A percentile compares a stretch with the other conserved stretches of the same genome.
These are phyloP conservation scores for Raphanus raphanistrum DNA, from an alignment of 345 rosid species.

Conservation along the genomic window DNA sequence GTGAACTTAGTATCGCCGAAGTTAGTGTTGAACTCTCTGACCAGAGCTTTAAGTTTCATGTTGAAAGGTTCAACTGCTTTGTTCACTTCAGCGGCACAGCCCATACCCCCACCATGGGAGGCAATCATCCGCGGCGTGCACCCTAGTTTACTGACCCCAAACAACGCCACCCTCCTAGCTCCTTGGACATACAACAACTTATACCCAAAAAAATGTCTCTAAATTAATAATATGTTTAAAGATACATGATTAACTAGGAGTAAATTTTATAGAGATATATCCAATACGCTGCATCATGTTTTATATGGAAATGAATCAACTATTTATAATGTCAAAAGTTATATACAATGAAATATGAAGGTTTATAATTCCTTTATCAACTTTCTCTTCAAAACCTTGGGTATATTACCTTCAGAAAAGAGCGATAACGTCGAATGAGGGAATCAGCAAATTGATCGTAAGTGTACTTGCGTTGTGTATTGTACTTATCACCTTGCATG, in stretches of 20 bases:
- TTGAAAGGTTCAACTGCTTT: slow-evolving; percentile 41
- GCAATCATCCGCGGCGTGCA: slow-evolving; percentile 40
- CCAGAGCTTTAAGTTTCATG: slow-evolving; percentile 31
- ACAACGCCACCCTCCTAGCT: slow-evolving; percentile 45
- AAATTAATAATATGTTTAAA: background rate
- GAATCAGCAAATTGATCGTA: slow-evolving; percentile 33
- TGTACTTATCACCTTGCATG: slow-evolving; percentile 36
- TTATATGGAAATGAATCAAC: background rate
- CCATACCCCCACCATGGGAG: slow-evolving; percentile 24
- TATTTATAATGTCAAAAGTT: background rate
- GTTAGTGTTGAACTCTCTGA: slow-evolving; percentile 35
- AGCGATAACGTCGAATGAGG: slow-evolving; percentile 28
- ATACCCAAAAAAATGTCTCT: background rate
- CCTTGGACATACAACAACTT: slow-evolving; percentile 32
- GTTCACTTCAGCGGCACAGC: slow-evolving; percentile 36
- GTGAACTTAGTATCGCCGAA: slow-evolving; percentile 38
- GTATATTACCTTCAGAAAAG: slow-evolving; percentile 30
- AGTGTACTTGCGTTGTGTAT: background rate
- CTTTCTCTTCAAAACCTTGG: background rate
- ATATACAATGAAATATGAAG: background rate
- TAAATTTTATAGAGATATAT: background rate
- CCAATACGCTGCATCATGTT: slow-evolving; percentile 1
- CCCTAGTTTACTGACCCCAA: slow-evolving; percentile 42
- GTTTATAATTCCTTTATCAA: background rate
- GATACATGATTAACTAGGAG: background rate